Base-by-base conservation (phyloP, 768 basidiomycete species). In the Lentinula lateritia region DNA sequence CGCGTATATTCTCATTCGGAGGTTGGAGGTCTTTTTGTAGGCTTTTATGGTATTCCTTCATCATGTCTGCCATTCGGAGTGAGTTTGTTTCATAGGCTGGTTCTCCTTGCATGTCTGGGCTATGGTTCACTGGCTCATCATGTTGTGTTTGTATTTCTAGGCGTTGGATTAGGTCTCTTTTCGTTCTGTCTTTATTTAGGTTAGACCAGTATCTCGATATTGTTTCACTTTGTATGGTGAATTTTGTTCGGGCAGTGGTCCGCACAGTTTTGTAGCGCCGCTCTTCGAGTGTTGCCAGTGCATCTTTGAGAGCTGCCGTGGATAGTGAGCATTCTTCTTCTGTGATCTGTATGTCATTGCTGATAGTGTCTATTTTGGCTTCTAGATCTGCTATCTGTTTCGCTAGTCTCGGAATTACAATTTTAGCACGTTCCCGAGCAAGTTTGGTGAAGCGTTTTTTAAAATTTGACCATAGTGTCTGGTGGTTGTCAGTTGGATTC, bases 141-240 rank as follows among this genome's bases (percentile, higher is more conserved):
- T 18, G 0, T 4, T 10, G 3, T 41, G 41, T 48, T 0, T 18
- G 0, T 1, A 12, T 36, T 48, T 38, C 46, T 0, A 75, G 65
- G 0, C 63, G 50, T 0, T 46, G 36, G 3, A 74, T 71, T 0
- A 62, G 50, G 12, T 73, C 68, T n/a, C 66, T 20, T 0, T 68
- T 69, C 12, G 55, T 34, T 0, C 34, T 36, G 0, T 45, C 42
- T 18, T 61, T 66, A 16, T 67, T 63, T 0, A 63, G 6, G 2
- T 55, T 23, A 0, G 64, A 45, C 70, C 71, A 72, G 60, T 66
- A 69, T 28, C 67, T 69, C 1, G 48, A 65, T 0, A 69, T 62
- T 9, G 62, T 67, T 56, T 68, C 66, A 0, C 63, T 61, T 42
- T 68, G 45, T 0, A 67, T 41, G 0, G 56, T 34, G 57, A 64